Evolutionary conservation across 2,329 filamentous ascomycete species (phyloP), one percentile per base, ranked within the genome.

Genomic region (Colletotrichum acutatum): DNA sequence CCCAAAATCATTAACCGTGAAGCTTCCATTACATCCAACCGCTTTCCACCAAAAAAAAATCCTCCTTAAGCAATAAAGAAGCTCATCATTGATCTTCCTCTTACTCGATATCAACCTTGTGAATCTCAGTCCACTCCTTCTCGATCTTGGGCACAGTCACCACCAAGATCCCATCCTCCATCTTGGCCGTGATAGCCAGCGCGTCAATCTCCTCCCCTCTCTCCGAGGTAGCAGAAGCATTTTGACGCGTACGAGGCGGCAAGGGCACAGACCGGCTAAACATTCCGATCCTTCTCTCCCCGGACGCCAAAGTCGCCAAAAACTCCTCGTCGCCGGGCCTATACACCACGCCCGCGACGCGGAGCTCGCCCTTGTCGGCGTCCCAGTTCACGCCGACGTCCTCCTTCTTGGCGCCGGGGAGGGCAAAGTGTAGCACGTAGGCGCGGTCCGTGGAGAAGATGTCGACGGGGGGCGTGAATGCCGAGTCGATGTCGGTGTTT

Each of bases 371-470:
- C 78, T 90, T 90, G 71, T 94, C 92, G 0, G 89, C 86, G 76
- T 96, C 90, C 90, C 93, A 97, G 80, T 92, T 91, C 58, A 97
- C 90, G 70, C 89, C 92, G 6, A 97, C 85, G 78, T 97, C 93
- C 77, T 94, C 89, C 82, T 95, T 95, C 83, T 92, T 92, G 1
- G 92, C 94, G 30, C 94, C 94, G 0, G 95, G 93, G 0, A 97
- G 87, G 1, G 93, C 92, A 78, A 95, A 84, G 81, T 97, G 94
- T 9, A 97, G 83, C 56, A 95, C 84, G 80, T 91, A 95, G 16
- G 90, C 83, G 37, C 84, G 82, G 7, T 90, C 82, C 5, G 91
- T 93, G 80, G 92, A 89, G 85, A 96, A 97, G 75, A 95, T 84
- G 80, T 97, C 94, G 68, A 92, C 85, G n/a, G 92, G 90, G 0